Base-by-base conservation (phyloP, 495 filamentous ascomycete species). In the Hyaloscypha finlandica region DNA sequence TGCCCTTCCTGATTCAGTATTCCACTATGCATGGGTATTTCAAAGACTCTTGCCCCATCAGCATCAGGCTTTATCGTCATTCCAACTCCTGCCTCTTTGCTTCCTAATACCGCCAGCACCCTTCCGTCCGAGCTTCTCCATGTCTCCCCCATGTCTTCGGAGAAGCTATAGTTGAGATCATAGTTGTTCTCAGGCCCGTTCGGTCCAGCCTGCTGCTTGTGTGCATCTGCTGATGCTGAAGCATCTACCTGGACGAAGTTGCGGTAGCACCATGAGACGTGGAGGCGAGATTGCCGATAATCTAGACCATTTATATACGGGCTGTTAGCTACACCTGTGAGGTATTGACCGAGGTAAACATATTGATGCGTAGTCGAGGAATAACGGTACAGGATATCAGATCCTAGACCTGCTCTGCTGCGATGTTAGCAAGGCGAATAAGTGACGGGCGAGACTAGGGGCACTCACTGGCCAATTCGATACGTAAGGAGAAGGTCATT, bases 301-400 rank as follows among this genome's bases (percentile, higher is more conserved):
- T 73, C 70, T 29, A 77, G 67, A 2, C 71, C 75, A 64, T 77
- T 77, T 19, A 77, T 76, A 55, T 77, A 77, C n/a, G 76, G 73
- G 45, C 71, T 77, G 58, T 77, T 77, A 25, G 72, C 66, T 14
- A 53, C 64, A 29, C 75, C 76, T 37, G 70, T 73, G 60, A 77
- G 75, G 39, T 77, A 71, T 33, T 70, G 68, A 35, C 73, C 77
- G 42, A 77, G 59, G 35, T 73, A 74, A 42, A 64, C 68, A 53
- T 74, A 73, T 16, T 66, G 63, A 12, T 71, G 59, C 2, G 69
- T 74, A 3, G 9, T 32, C 20, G 69, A 71, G 4, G 65, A 68
- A 20, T 71, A 71, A 22, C 45, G 61, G 32, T 65, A 71, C 4
- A 68, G 61, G 9, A 71, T 53, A 59, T 71, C 69, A 19, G 69